Evolutionary conservation across 768 basidiomycete species (phyloP).

Genomic region (Boletus bicolor): DNA sequence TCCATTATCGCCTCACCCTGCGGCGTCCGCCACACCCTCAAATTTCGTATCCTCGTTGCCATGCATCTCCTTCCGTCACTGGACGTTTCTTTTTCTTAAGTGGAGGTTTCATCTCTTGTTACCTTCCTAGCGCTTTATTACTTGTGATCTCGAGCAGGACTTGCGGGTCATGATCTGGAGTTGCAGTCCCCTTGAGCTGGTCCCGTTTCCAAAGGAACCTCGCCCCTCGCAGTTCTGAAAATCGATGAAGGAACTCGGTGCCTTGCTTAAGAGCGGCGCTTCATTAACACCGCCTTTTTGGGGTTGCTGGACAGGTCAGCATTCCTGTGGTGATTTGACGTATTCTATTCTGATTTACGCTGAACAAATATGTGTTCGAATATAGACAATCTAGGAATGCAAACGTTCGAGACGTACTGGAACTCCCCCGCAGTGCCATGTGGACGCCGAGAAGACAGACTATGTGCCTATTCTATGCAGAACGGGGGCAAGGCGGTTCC

Average conservation of each 20-base stretch:
- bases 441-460: not conserved
- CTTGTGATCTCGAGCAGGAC: constrained; percentile 16
- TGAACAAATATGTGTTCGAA: constrained; percentile 14
- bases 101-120: constrained; percentile 14
- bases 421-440: constrained; percentile 20
- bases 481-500: constrained; percentile 3
- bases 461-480: constrained; percentile 13
- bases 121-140: constrained; percentile 17
- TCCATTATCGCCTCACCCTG: constrained; percentile 13
- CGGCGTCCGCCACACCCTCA: constrained; percentile 24
- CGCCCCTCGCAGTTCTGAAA: constrained; percentile 15
- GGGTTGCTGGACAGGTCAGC: constrained; percentile 13
- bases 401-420: not conserved
- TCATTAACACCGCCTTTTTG: constrained; percentile 12
- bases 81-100: constrained; percentile 25
- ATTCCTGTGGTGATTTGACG: constrained; percentile 30
- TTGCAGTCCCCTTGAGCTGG: constrained; percentile 12
- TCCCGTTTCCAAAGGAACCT: constrained; percentile 28
- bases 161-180: constrained; percentile 26
- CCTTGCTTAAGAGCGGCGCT: constrained; percentile 20
- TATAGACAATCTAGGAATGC: constrained; percentile 20
- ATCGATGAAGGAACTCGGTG: constrained; percentile 30
- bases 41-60: constrained; percentile 20
- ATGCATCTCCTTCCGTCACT: constrained; percentile 17
- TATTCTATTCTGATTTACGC: constrained; percentile 25